Percentiles rank a stretch among this genome's conserved stretches.
phyloP scores from a whole-genome alignment of 83 land plant genomes.

The Thuja plicata region DNA sequence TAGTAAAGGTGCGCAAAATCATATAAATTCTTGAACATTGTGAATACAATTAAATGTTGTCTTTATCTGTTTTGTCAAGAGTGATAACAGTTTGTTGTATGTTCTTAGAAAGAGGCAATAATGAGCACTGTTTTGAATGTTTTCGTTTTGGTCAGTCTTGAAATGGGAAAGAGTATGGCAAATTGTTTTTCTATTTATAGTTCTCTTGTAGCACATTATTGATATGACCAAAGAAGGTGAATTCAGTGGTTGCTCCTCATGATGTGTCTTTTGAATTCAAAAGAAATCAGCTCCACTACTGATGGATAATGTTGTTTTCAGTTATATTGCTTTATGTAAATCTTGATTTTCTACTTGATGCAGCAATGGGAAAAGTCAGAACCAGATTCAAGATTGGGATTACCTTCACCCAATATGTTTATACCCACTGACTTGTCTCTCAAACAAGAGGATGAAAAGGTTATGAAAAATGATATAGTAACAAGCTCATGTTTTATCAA shows the following conservation, averaged over 20 bases:
- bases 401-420: slow-evolving; percentile 77
- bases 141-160: not conserved
- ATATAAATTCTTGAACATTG: not conserved
- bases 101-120: not conserved
- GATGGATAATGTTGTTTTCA: not conserved
- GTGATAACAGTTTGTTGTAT: not conserved
- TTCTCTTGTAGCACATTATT: not conserved
- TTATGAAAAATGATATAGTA: not conserved
- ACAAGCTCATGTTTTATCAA: not conserved
- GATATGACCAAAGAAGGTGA: not conserved
- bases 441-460: slow-evolving; percentile 49
- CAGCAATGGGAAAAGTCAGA: slow-evolving; percentile 74
- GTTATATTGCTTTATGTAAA: not conserved
- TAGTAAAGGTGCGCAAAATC: slow-evolving; percentile 63
- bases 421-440: slow-evolving; percentile 81
- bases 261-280: not conserved
- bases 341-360: slow-evolving; percentile 18
- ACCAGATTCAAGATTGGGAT: slow-evolving; percentile 58
- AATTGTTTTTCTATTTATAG: not conserved
- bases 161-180: not conserved
- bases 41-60: not conserved
- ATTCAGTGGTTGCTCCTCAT: not conserved
- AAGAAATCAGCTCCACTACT: not conserved
- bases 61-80: not conserved
- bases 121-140: not conserved